Evolutionary conservation across 345 rosid species (phyloP), one percentile per base, ranked within the genome.

Genomic region (Lagerstroemia speciosa): DNA sequence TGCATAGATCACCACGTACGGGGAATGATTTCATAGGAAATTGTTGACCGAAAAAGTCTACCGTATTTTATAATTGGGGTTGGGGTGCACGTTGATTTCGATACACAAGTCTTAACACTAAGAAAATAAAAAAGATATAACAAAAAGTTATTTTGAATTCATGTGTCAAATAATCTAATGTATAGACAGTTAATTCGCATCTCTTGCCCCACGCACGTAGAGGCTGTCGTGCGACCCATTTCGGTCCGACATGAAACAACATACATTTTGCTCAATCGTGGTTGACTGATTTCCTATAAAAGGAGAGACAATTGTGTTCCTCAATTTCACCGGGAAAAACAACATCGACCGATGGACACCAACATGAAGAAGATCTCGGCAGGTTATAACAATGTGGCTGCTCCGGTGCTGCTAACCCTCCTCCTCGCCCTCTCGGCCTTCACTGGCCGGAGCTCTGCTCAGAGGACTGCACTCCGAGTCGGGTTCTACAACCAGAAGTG

Each of bases 401-500:
- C 53, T 20, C 6, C 24, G 60, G 63, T 72, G 66, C 19, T 75
- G 26, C 46, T 71, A 40, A 37, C 71, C 46, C 43, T 81, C 19
- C 61, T 58, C 26, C 48, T 84, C 33, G 63, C 79, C 57, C 69
- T 82, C 0, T 67, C 75, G 66, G 76, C 71, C 81, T 41, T 84
- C 50, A 36, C 75, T n/a, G 74, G 69, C 46, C 76, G 66, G 7
- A 75, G 90, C 67, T 43, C 70, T 32, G 87, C 48, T 0, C 48
- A 43, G 48, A 43, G 48, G 48, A 43, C 80, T 7, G 48, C 74
- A 15, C 78, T 83, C 60, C 62, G 22, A 50, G 20, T 31, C 0
- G 78, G 82, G 22, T 84, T 62, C 75, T 85, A 85, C 71, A 71
- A 37, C 1, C 33, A 65, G 3, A 55, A 68, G 64, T 87, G 89